phyloP scores from a whole-genome alignment of 106 monocot genomes.

The Chionographis japonica region DNA sequence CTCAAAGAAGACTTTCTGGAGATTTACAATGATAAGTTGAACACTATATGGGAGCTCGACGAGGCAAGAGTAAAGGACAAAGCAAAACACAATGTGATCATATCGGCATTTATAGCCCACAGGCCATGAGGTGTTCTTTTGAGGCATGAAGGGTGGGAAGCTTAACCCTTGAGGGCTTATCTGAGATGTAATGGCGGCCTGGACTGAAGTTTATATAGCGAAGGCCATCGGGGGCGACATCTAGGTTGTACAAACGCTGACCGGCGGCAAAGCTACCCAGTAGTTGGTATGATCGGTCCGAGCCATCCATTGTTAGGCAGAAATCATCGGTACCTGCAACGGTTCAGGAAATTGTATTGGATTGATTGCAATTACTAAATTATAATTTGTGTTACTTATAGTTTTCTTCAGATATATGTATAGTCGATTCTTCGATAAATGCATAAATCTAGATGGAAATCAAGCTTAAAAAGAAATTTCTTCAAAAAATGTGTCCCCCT shows the following conservation, averaged over 20 bases:
- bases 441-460: no score
- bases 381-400: no score
- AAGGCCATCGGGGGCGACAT: slow-evolving; percentile 25
- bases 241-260: slow-evolving; percentile 47
- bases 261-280: slow-evolving; percentile 80
- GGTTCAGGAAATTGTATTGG: no score
- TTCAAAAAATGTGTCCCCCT: no score
- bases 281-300: slow-evolving; percentile 70
- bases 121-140: slow-evolving; percentile 42
- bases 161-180: slow-evolving; percentile 37
- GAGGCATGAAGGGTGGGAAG: slow-evolving; percentile 53
- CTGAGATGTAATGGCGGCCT: not conserved
- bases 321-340: slow-evolving; percentile 61
- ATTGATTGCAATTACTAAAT: no score
- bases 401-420: no score
- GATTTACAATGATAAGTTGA: no score
- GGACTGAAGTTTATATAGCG: slow-evolving; percentile 44
- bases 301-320: slow-evolving; percentile 76
- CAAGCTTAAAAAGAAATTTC: no score
- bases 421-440: no score
- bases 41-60: no score
- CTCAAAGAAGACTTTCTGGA: no score
- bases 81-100: not conserved
- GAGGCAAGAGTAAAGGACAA: not conserved
- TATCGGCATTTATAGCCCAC: slow-evolving; percentile 8